Evolutionary conservation across 176 grass and related monocot genomes (phyloP).

Genomic region (Avena sativa): DNA sequence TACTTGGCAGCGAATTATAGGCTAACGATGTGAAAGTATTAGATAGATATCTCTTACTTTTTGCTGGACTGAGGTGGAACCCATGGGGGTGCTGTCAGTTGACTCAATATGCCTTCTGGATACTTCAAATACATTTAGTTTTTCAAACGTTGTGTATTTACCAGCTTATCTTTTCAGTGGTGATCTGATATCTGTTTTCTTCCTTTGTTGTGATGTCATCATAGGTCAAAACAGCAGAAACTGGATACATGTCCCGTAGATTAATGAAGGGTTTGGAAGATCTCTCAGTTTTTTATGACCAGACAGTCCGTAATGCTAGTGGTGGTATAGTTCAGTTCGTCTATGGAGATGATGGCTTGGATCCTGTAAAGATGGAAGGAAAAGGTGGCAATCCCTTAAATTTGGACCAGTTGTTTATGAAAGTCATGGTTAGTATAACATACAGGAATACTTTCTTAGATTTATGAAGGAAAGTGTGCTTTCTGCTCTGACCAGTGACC

Average conservation of each 20-base stretch:
- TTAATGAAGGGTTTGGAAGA: slow-evolving; percentile 99
- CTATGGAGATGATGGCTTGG: slow-evolving; percentile 99
- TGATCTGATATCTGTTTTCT: slow-evolving; percentile 32
- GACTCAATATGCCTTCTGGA: not conserved
- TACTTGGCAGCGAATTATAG: slow-evolving; percentile 13
- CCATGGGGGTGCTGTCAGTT: not conserved
- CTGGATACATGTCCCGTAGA: slow-evolving; percentile 97
- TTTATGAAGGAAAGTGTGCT: slow-evolving; percentile 31
- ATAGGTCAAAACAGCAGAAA: slow-evolving; percentile 99
- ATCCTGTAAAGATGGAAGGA: slow-evolving; percentile 99
- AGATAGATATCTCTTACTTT: not conserved
- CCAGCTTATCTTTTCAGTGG: slow-evolving; percentile 28
- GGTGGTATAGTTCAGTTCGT: slow-evolving; percentile 91
- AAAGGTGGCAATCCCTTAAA: slow-evolving; percentile 86
- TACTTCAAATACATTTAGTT: slow-evolving; percentile 14
- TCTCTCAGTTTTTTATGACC: slow-evolving; percentile 92
- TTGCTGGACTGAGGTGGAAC: not conserved
- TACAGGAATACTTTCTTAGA: slow-evolving; percentile 10
- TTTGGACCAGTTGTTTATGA: slow-evolving; percentile 96
- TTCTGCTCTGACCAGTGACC: slow-evolving; percentile 29
- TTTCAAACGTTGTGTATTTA: not conserved
- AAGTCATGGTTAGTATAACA: slow-evolving; percentile 81
- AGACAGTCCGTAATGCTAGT: slow-evolving; percentile 90
- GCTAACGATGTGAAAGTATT: slow-evolving; percentile 2
- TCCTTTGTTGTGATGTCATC: slow-evolving; percentile 35